Conservation (phyloP, 2,329 filamentous ascomycete genomes). For the Cyphellophora europaea region DNA sequence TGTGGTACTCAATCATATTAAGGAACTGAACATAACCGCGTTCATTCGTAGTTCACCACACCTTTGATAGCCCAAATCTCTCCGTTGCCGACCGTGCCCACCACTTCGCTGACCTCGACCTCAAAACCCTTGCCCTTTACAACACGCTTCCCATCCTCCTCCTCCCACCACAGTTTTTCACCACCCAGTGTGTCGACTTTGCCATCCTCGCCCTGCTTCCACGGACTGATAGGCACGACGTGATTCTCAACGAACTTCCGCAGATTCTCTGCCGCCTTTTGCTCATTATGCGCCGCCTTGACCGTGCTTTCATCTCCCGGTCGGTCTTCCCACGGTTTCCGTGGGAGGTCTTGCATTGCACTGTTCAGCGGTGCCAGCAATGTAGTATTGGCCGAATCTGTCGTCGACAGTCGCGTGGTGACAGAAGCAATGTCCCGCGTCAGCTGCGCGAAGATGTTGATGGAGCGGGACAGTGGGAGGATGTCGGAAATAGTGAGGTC, state of each 20-base stretch:
- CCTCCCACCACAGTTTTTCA: conserved; percentile 74
- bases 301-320: conserved; percentile 14
- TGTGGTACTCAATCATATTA: too few species aligned
- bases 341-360: conserved; percentile 65
- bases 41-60: conserved; percentile 45
- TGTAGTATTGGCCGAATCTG: conserved; percentile 61
- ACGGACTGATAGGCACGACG: conserved; percentile 65
- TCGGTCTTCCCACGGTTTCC: conserved; percentile 70
- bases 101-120: conserved; percentile 63
- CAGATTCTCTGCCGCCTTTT: conserved; percentile 68
- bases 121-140: conserved; percentile 24
- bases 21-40: too few species aligned
- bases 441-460: conserved; percentile 78
- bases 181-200: conserved; percentile 61
- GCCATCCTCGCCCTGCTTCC: conserved; percentile 53
- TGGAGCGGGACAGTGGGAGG: conserved; percentile 64
- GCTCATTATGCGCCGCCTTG: conserved; percentile 54
- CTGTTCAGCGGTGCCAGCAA: conserved; percentile 81
- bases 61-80: conserved; percentile 71
- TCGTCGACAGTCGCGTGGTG: conserved; percentile 54
- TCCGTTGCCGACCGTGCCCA: conserved; percentile 72
- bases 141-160: conserved; percentile 53
- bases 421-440: conserved; percentile 66
- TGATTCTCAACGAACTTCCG: conserved; percentile 78
- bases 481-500: conserved; percentile 73